Evolutionary conservation across 495 filamentous ascomycete species (phyloP), one percentile per base, ranked within the genome.

Genomic region (Xylaria flabelliformis): DNA sequence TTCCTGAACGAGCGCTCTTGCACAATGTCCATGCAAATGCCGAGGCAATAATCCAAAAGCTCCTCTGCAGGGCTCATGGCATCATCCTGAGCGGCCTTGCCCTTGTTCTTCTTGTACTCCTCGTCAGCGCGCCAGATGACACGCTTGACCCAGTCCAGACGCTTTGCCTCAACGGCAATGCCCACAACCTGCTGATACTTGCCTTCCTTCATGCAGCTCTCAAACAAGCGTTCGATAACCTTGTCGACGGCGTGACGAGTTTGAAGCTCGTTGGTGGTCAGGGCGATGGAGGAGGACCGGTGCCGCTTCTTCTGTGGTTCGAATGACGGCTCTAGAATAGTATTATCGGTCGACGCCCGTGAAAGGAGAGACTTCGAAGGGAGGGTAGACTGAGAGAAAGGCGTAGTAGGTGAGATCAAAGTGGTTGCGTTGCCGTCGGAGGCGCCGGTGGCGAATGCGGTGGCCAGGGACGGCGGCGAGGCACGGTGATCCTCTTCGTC

Each of bases 101-200:
- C 87, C 72, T 87, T 86, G 79, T 88, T 83, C 67, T 87, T 88
- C 83, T 91, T 95, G 82, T 91, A 92, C 75, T 94, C 94, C 64
- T 93, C 89, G 78, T 90, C 93, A n/a, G 84, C 89, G 61, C 77
- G 93, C 73, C 95, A 89, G 74, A 99, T 98, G 50, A 94, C 91
- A 72, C 90, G 88, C 55, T 93, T 92, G 34, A 99, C 90, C 32
- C 98, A 92, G 66, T 97, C 93, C 44, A 98, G 87, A 76, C 94
- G 96, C 79, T 94, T 92, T 41, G 97, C 97, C 78, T 99, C 97
- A 48, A 99, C 91, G 15, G 97, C 96, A 72, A 99, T 98, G 64
- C 97, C 97, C 71, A 99, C 95, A n/a, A 98, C 97, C 81, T 98
- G 97, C 70, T 93, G 89, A 83, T 97, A 99, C 64, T 94, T 90